Conservation (phyloP, 78 protist genomes). For the Capsaspora owczarzaki region DNA sequence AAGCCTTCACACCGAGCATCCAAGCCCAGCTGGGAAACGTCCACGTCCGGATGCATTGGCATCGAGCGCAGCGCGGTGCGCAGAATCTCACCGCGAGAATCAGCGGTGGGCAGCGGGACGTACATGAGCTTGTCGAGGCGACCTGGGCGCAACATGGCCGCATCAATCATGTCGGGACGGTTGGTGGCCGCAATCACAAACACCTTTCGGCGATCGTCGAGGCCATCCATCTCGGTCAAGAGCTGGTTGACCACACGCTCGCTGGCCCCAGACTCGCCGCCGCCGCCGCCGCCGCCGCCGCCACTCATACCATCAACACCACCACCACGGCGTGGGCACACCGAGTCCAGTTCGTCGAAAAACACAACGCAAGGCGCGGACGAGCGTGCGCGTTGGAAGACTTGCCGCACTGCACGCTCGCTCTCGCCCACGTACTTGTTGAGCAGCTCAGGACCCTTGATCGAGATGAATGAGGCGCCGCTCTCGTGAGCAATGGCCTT, state of each 20-base stretch:
- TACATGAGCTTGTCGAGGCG: slow-evolving; percentile 90
- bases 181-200: slow-evolving; percentile 97
- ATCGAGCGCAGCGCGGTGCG: slow-evolving; percentile 9
- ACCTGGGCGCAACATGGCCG: slow-evolving; percentile 97
- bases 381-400: slow-evolving; percentile 80
- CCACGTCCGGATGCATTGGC: slow-evolving; percentile 5
- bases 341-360: slow-evolving; percentile 98
- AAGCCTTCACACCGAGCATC: neutral
- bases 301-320: too few species aligned
- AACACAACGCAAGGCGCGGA: slow-evolving; percentile 95
- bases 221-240: slow-evolving; percentile 97
- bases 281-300: too few species aligned
- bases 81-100: slow-evolving; percentile 33
- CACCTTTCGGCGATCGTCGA: slow-evolving; percentile 67
- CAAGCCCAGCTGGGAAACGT: neutral
- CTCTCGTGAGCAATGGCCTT: slow-evolving; percentile 89
- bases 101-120: slow-evolving; percentile 85
- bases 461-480: slow-evolving; percentile 87
- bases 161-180: slow-evolving; percentile 90
- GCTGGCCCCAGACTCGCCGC: slow-evolving; percentile 12
- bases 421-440: slow-evolving; percentile 98
- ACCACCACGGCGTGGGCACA: slow-evolving; percentile 69
- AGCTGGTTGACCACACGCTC: slow-evolving; percentile 92
- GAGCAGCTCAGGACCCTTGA: slow-evolving; percentile 96
- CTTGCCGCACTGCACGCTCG: slow-evolving; percentile 93